Evolutionary conservation across 306 rosid species (phyloP), one percentile per base, ranked within the genome.

Genomic region (Cucumis sativus): DNA sequence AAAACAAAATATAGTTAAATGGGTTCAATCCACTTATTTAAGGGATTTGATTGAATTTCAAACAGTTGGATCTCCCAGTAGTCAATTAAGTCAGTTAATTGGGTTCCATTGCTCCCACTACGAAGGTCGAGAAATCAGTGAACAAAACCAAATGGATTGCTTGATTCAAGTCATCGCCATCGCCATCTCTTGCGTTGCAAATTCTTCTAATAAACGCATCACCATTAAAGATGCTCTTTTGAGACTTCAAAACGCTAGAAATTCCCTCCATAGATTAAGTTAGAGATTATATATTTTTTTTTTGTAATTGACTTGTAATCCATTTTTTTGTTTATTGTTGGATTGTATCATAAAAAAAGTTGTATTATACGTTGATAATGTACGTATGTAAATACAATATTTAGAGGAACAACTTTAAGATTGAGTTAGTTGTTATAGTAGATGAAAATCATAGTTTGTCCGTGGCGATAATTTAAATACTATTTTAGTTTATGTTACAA

Each of bases 21-120:
- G 96, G 93, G 85, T 84, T 74, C 83, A 86, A 37, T 84, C 89
- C 56, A 78, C 80, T 78, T 71, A 80, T n/a, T 89, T 83, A 8
- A 45, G 79, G 17, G 83, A 84, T 76, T 49, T 75, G 30, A 35
- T 37, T 49, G 81, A 84, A 61, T 88, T 37, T 49, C 82, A 84
- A 65, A 89, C 83, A 33, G 54, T 84, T 28, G 93, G 86, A 68
- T 81, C 93, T 69, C 14, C 28, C 18, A 77, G 84, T n/a, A 79
- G 83, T 43, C 47, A 90, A 74, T 58, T 82, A 45, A 15, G 54
- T 0, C 54, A 8, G 1, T 16, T 12, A 55, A 77, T 54, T 78
- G 57, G 10, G 11, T 23, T 43, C 39, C 10, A 8, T 65, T 13
- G 15, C 3, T 67, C 37, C 1, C 52, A 6, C 23, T 3, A 39